Base-by-base conservation (phyloP, 495 filamentous ascomycete genomes). In the Penicillium nucicola region DNA sequence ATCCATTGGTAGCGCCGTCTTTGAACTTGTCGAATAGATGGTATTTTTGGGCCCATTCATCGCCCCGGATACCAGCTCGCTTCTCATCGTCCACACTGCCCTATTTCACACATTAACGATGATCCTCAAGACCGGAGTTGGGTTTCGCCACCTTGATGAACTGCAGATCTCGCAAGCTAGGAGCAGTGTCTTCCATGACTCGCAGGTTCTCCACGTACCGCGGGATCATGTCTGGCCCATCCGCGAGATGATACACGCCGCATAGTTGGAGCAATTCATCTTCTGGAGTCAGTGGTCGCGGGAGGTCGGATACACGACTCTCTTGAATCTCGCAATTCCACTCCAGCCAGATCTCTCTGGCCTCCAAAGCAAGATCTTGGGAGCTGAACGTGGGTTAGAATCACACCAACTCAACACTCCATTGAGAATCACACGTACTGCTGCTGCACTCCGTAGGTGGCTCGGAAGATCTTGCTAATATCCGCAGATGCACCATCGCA, bases 131-230 rank as follows among this genome's bases (percentile, higher is more conserved):
- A n/a, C n/a, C n/a, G n/a, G n/a, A n/a, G n/a, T n/a, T n/a, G n/a
- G n/a, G n/a, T n/a, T n/a, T n/a, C n/a, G n/a, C n/a, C 38, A 57
- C 54, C 37, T 57, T 57, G 13, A 57, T 37, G 23, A 57, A 57
- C 23, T 57, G 54, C 36, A 57, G 30, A 35, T 57, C 36, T 9
- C 54, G 54, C 30, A 57, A 57, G 15, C 17, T 36, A 11, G 54
- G 49, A 1, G 54, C 54, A 5, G 54, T 57, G 11, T 57, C 45
- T 22, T 57, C 48, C 49, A 57, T 57, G 15, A 49, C 41, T 1
- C 22, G 25, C 35, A 57, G 31, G 22, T 47, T 57, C 19, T 57
- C 54, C 25, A 47, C 45, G 44, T 57, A 57, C 23, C 50, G 50
- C 10, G 35, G 35, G 11, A 44, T 42, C 49, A 57, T 51, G n/a